These are phyloP conservation scores for Candida saitoana DNA, from an alignment of 805 yeast species.

Conservation along the genomic window DNA sequence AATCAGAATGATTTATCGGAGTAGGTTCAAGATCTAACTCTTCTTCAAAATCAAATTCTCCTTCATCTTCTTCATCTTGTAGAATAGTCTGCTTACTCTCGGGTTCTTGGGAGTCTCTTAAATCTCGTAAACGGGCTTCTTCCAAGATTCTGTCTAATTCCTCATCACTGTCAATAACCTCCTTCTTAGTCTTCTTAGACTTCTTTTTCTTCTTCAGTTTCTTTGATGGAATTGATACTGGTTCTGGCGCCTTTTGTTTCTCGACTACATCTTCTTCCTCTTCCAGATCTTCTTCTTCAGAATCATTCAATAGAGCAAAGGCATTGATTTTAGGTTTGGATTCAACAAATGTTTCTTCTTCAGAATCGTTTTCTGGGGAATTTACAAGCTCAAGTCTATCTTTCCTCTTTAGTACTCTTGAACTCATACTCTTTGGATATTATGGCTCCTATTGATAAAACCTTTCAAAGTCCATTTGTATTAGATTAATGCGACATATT, in stretches of 20 bases:
- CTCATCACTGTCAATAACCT: constrained; percentile 44
- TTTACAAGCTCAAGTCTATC: constrained; percentile 28
- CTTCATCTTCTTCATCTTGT: constrained; percentile 18
- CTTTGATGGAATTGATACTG: constrained; percentile 11
- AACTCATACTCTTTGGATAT: constrained; percentile 35
- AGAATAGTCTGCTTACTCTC: background rate
- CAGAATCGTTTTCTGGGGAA: constrained; percentile 11
- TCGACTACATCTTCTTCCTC: constrained; percentile 13
- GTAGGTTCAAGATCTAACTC: constrained; percentile 18
- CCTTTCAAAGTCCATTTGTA: too few species aligned
- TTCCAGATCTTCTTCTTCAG: constrained; percentile 20
- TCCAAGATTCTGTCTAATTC: constrained; percentile 55
- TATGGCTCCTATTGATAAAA: too few species aligned
- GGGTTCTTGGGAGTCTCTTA: constrained; percentile 1
- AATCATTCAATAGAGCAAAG: constrained; percentile 40
- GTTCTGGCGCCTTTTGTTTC: constrained; percentile 9
- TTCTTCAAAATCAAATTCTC: constrained; percentile 21
- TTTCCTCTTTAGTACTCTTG: constrained; percentile 45
- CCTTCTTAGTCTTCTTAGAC: constrained; percentile 9
- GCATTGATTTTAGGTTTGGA: constrained; percentile 33
- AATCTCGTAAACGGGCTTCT: constrained; percentile 32
- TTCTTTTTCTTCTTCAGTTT: constrained; percentile 21
- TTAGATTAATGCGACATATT: too few species aligned
- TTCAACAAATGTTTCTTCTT: constrained; percentile 11
- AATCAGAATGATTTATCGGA: constrained; percentile 37